These are phyloP conservation scores for Willaertia magna DNA, from an alignment of 208 protist genomes.

Conservation along the genomic window DNA sequence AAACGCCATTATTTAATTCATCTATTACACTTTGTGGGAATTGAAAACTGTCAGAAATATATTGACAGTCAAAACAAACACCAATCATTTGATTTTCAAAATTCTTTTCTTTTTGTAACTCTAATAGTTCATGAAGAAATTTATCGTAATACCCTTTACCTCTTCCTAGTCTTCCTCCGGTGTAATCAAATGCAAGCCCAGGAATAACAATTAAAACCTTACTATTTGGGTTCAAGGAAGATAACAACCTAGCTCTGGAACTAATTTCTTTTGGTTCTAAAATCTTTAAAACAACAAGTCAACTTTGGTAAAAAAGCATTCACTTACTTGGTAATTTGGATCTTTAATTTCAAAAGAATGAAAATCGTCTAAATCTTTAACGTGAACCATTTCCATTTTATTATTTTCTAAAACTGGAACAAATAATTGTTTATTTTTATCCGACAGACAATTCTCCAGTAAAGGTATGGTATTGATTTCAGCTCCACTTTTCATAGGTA, in stretches of 20 bases:
- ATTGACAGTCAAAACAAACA: not conserved
- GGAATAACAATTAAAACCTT: not conserved
- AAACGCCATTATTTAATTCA: not conserved
- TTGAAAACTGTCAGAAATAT: not conserved
- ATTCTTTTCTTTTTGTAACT: not conserved
- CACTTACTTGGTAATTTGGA: not conserved
- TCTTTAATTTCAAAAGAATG: not conserved
- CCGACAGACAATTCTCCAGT: not conserved
- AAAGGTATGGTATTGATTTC: not conserved
- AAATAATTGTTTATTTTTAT: not conserved
- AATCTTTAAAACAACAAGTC: too few relatives aligned
- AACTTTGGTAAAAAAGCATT: not conserved
- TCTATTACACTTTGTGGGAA: not conserved
- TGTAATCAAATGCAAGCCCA: not conserved
- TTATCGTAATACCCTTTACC: constrained; percentile 1
- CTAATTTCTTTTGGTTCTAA: too few relatives aligned
- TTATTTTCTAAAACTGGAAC: not conserved
- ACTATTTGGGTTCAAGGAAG: not conserved
- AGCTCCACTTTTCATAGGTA: not conserved
- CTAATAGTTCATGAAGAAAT: not conserved
- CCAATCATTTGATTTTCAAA: not conserved
- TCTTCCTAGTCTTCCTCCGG: not conserved
- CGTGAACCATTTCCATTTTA: not conserved
- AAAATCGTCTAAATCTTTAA: not conserved
- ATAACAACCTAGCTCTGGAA: too few relatives aligned